Conservation (phyloP, 1,284 basidiomycete genomes). For the Naganishia albida region DNA sequence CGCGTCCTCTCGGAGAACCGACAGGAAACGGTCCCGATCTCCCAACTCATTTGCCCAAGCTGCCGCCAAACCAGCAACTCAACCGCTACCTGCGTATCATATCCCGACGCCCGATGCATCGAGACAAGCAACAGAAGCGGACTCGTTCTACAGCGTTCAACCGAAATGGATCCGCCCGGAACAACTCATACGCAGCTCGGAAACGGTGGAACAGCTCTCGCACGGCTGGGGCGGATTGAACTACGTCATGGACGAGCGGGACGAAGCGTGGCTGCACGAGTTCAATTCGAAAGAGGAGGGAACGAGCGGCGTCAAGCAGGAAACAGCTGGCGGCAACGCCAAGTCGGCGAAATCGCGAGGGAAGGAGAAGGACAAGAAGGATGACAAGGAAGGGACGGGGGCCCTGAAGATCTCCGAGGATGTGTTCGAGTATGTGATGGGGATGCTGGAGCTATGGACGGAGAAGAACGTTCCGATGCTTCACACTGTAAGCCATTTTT, state of each 20-base stretch:
- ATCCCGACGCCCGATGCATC: conserved; percentile 92
- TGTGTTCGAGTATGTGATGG: conserved; percentile 94
- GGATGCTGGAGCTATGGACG: conserved; percentile 86
- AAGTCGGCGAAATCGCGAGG: conserved; percentile 56
- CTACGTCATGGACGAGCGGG: conserved; percentile 96
- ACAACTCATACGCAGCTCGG: conserved; percentile 80
- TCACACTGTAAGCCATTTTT: conserved; percentile 68
- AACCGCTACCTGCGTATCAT: conserved; percentile 60
- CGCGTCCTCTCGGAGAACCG: conserved; percentile 7
- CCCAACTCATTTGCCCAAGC: conserved; percentile 53
- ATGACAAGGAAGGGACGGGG: conserved; percentile 54
- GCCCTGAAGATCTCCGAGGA: conserved; percentile 73
- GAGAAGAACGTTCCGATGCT: conserved; percentile 87
- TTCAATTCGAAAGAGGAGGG: conserved; percentile 89
- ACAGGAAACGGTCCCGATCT: conserved; percentile 24
- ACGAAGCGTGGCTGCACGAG: conserved; percentile 88
- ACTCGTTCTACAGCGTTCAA: conserved; percentile 62
- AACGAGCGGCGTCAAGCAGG: conserved; percentile 56
- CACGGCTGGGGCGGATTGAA: conserved; percentile 53
- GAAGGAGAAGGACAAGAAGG: conserved; percentile 56
- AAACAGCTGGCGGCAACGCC: conserved; percentile 42
- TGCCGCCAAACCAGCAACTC: conserved; percentile 47
- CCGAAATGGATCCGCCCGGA: conserved; percentile 72
- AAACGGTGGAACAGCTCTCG: conserved; percentile 77
- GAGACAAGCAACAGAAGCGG: conserved; percentile 67